Percentiles rank a stretch among this genome's conserved stretches.
phyloP scores from a whole-genome alignment of 140 eudicot species.

The Flaveria floridana region DNA sequence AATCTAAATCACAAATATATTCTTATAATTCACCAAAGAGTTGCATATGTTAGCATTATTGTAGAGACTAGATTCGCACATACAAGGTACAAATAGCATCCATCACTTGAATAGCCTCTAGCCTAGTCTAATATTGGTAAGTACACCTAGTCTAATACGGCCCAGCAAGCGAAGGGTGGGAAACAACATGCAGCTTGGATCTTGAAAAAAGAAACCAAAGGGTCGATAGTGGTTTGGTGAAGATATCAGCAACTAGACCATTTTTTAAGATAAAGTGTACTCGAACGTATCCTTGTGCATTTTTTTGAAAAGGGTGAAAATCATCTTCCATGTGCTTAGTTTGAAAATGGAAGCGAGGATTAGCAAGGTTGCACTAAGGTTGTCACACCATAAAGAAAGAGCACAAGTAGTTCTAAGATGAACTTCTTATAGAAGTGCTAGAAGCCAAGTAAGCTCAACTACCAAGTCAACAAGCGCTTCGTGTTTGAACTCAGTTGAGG shows the following conservation, averaged over 20 bases:
- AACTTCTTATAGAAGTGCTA: background rate
- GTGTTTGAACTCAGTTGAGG: background rate
- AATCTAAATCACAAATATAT: conserved; percentile 8
- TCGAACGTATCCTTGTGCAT: background rate
- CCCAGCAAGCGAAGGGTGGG: background rate
- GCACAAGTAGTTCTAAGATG: background rate
- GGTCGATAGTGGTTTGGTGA: background rate
- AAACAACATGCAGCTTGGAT: background rate
- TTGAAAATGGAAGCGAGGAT: background rate
- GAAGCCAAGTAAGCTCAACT: background rate
- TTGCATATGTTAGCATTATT: conserved; percentile 6
- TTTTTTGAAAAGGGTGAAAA: background rate
- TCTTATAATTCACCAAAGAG: conserved; percentile 2
- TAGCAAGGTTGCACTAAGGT: background rate
- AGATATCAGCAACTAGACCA: background rate
- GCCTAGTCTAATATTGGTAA: background rate
- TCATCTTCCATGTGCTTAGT: background rate
- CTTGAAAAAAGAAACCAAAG: conserved; percentile 7
- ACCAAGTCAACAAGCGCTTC: background rate
- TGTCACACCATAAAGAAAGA: background rate
- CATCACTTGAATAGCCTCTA: conserved; percentile 1
- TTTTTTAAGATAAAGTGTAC: background rate
- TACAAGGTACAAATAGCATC: background rate
- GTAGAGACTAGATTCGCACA: background rate
- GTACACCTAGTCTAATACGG: background rate